A percentile compares a stretch with the other conserved stretches of the same genome.
Evolutionary conservation across 208 protist species (phyloP).

Genomic region (Trypanosoma melophagium): DNA sequence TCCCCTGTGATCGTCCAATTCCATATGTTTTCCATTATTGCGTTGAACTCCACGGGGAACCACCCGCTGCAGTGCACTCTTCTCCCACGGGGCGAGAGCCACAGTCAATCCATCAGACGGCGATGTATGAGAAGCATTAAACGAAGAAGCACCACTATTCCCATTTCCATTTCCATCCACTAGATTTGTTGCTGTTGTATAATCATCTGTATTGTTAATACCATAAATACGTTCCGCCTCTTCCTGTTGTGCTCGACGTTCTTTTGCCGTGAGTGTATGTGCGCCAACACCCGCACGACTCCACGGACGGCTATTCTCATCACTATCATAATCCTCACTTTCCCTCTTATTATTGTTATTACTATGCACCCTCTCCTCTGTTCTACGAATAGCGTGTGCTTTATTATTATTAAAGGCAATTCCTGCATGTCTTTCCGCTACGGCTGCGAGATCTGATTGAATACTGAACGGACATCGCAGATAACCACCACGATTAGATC

Average conservation of each 20-base stretch:
- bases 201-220: constrained; percentile 1
- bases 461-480: constrained; percentile 73
- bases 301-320: constrained; percentile 48
- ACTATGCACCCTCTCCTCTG: constrained; percentile 13
- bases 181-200: not conserved
- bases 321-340: constrained; percentile 24
- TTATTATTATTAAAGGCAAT: not conserved
- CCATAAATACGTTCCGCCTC: constrained; percentile 69
- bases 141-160: too few species aligned
- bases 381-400: not conserved
- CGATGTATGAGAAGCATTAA: too few species aligned
- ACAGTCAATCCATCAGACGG: constrained; percentile 11
- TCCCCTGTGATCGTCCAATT: not conserved
- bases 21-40: not conserved
- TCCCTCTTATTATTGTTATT: not conserved
- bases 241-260: constrained; percentile 59
- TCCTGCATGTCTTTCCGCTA: constrained; percentile 44
- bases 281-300: constrained; percentile 70
- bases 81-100: constrained; percentile 37
- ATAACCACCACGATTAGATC: constrained; percentile 64
- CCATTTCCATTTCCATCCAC: too few species aligned
- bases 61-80: constrained; percentile 46
- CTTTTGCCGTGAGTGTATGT: constrained; percentile 38
- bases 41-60: constrained; percentile 45
- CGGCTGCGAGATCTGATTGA: constrained; percentile 37